A percentile compares a stretch with the other conserved stretches of the same genome.
Conservation (phyloP, 257 asterid genomes). For the Nicotiana noctiflora region DNA sequence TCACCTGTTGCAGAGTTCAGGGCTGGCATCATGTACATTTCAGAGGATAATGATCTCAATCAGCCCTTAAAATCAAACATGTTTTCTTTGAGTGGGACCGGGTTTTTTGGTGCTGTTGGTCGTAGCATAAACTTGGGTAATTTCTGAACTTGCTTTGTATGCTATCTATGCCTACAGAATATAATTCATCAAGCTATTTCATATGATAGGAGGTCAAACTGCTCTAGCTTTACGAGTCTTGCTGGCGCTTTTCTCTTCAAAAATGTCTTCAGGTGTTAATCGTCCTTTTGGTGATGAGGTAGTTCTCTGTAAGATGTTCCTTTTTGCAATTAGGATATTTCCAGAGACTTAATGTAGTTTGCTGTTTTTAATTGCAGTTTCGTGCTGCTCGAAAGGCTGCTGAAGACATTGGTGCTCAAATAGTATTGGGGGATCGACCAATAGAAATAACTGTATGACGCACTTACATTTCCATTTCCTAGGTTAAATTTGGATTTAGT, state of each 20-base stretch:
- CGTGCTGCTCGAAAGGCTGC: conserved; percentile 84
- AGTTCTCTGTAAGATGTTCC: neutral
- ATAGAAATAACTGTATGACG: conserved; percentile 79
- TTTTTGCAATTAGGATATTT: neutral
- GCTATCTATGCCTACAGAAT: neutral
- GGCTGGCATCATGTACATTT: conserved; percentile 90
- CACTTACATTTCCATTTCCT: conserved; percentile 1
- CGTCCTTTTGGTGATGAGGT: conserved; percentile 94
- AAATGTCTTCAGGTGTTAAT: conserved; percentile 61
- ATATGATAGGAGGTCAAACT: conserved; percentile 66
- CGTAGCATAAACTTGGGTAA: conserved; percentile 85
- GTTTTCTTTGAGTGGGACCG: conserved; percentile 77
- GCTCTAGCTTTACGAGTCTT: conserved; percentile 75
- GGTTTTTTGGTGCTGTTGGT: conserved; percentile 77
- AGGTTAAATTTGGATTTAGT: neutral
- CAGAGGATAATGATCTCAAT: conserved; percentile 40
- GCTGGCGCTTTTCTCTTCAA: conserved; percentile 78
- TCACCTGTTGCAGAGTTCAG: conserved; percentile 71
- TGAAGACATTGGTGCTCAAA: conserved; percentile 85
- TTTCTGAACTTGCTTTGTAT: conserved; percentile 11
- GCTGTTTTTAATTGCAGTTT: conserved; percentile 40
- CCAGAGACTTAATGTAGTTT: neutral
- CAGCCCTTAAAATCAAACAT: conserved; percentile 54
- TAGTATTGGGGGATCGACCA: conserved; percentile 87
- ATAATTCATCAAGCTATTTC: neutral